Base-by-base conservation (phyloP, 2,329 filamentous ascomycete genomes). In the Colletotrichum sansevieriae region DNA sequence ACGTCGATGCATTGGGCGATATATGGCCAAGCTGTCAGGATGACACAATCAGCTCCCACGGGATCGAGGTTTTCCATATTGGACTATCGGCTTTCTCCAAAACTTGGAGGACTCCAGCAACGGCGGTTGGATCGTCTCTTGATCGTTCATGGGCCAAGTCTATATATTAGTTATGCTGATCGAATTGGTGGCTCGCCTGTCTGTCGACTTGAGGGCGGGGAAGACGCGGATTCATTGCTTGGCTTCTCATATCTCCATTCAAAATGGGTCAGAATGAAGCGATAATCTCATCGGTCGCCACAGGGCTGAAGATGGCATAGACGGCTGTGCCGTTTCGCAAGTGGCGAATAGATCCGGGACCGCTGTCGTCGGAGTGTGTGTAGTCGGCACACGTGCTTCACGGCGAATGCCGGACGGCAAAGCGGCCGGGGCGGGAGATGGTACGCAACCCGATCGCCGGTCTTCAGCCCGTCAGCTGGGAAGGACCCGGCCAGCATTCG, bases 131-230 rank as follows among this genome's bases (percentile, higher is more conserved):
- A 52, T 13, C 4, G 37, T 5, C 37, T 13, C 37, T 13, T 15
- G 37, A 39, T 39, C 37, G 10, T 4, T 4, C 6, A 4, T 39
- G 10, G 37, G 37, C 37, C 13, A 13, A 39, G 37, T 6, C 10
- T 15, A 13, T 13, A 22, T 47, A 37, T 59, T 39, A 47, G 9
- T 47, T 35, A 25, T 59, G 56, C 22, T 4, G 15, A 18, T 13
- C 20, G 11, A n/a, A 8, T 29, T 29, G 25, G 0, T 6, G 39
- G 25, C 33, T 47, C n/a, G n/a, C 35, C 29, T 35, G 6, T 12
- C 13, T 59, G 43, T 59, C 25, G 56, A 59, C 41, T 37, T 43
- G n/a, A 46, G 5, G 41, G 56, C 56, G 43, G 43, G 56, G 56
- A 47, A 47, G 56, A 47, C 43, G 15, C 41, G 41, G 56, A 11